These are phyloP conservation scores for Leishmania turanica DNA, from an alignment of 208 protist genomes.

Conservation along the genomic window DNA sequence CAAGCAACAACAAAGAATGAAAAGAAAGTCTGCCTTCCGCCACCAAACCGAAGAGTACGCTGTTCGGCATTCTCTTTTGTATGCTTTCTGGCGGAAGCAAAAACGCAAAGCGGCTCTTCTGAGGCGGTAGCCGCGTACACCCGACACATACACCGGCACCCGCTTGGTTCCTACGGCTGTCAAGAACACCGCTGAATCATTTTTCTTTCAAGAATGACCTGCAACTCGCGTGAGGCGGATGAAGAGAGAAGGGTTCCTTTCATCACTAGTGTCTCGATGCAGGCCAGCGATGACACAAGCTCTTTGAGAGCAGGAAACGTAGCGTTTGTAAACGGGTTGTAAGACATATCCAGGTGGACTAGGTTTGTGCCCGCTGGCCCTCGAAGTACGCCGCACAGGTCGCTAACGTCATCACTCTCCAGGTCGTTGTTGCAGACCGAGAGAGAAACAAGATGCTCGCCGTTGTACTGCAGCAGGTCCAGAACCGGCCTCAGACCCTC, in stretches of 20 bases:
- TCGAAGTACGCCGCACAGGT: constrained; percentile 29
- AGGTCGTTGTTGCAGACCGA: constrained; percentile 54
- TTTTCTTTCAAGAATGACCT: neutral
- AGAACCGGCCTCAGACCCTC: constrained; percentile 53
- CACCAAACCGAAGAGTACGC: neutral
- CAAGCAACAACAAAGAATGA: neutral
- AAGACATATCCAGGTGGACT: constrained; percentile 42
- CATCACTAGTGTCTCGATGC: constrained; percentile 23
- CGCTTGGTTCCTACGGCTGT: neutral
- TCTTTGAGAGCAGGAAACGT: constrained; percentile 22
- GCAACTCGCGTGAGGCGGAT: neutral
- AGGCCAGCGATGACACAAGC: constrained; percentile 16
- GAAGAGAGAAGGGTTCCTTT: constrained; percentile 29
- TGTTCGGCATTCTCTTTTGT: neutral
- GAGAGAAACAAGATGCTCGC: constrained; percentile 31
- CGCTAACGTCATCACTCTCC: constrained; percentile 47
- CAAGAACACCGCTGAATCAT: neutral
- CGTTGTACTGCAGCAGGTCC: constrained; percentile 38
- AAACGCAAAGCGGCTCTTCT: neutral
- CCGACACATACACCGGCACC: neutral
- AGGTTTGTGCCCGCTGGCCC: constrained; percentile 30
- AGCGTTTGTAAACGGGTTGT: constrained; percentile 44
- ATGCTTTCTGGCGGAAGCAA: neutral
- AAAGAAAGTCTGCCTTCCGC: too few species aligned
- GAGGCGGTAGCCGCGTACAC: neutral